Evolutionary conservation across 2,329 filamentous ascomycete genomes (phyloP), one percentile per base, ranked within the genome.

Genomic region (Venturia carpophila): DNA sequence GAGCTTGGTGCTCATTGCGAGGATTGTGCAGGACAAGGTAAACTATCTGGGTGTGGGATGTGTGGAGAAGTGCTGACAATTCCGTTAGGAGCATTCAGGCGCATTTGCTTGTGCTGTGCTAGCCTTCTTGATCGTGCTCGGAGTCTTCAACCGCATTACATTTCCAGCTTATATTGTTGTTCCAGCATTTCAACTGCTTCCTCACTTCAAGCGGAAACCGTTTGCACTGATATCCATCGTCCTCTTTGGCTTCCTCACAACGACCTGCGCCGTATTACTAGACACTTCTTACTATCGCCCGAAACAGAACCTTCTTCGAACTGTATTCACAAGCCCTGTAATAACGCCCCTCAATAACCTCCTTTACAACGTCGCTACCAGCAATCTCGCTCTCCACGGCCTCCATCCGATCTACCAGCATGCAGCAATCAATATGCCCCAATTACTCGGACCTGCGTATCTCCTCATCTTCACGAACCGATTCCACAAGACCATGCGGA

Each of bases 71-170:
- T 1, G 43, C 62, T 63, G 30, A 63, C 41, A 49, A 10, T 5
- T 3, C 37, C 1, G 17, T 64, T 74, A 91, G 85, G 85, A 92
- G 77, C 85, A 84, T 71, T 88, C 90, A 65, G 90, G 91, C 60
- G 80, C 91, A 65, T 79, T 91, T 70, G 87, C 92, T 24, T 92
- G 89, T 66, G 83, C 85, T 49, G 81, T 94, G 52, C 84, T 99
- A 49, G 91, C 91, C 39, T 86, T 92, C 67, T 85, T 97, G 64
- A 82, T 85, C 63, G 88, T 96, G 17, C 89, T 94, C 71, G 94
- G 94, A 62, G 79, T 93, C 66, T 99, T 99, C 78, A 99, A 97
- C 77, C 87, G 94, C 69, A 97, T 97, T 72, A 99, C 94, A 11
- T 97, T 97, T 75, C 93, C 93, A 58, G 93, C 92, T 17, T 99